phyloP scores from a whole-genome alignment of 2,329 filamentous ascomycete species.

The Pseudogymnoascus sp. region DNA sequence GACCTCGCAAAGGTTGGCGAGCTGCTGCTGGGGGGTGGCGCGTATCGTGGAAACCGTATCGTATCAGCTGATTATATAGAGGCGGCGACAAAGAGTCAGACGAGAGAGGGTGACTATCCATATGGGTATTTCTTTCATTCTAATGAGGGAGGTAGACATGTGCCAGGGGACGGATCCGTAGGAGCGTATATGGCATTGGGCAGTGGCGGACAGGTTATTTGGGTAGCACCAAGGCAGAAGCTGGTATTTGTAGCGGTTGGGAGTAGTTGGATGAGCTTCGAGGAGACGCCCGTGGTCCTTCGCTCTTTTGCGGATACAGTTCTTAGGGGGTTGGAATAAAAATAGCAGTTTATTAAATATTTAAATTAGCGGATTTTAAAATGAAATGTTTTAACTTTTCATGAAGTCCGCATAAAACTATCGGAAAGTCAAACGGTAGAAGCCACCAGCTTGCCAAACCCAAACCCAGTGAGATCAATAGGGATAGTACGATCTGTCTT shows the following conservation, averaged over 20 bases:
- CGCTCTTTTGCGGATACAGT: not conserved
- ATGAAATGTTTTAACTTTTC: not conserved
- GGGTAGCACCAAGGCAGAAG: not conserved
- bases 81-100: not conserved
- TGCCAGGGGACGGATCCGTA: not conserved
- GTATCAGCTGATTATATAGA: not conserved
- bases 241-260: not conserved
- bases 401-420: not conserved
- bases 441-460: not conserved
- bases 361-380: not conserved
- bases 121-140: constrained; percentile 5
- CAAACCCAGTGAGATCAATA: not conserved
- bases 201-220: constrained; percentile 5
- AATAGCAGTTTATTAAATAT: not conserved
- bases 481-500: not conserved
- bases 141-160: not conserved
- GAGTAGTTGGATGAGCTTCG: not conserved
- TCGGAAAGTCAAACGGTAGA: not conserved
- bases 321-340: not conserved
- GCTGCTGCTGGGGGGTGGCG: not conserved
- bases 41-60: not conserved
- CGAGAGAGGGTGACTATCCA: not conserved
- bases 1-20: not conserved
- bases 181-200: not conserved
- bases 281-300: not conserved